These are phyloP conservation scores for Paramecium octaurelia DNA, from an alignment of 73 alveolate species.

Conservation along the genomic window DNA sequence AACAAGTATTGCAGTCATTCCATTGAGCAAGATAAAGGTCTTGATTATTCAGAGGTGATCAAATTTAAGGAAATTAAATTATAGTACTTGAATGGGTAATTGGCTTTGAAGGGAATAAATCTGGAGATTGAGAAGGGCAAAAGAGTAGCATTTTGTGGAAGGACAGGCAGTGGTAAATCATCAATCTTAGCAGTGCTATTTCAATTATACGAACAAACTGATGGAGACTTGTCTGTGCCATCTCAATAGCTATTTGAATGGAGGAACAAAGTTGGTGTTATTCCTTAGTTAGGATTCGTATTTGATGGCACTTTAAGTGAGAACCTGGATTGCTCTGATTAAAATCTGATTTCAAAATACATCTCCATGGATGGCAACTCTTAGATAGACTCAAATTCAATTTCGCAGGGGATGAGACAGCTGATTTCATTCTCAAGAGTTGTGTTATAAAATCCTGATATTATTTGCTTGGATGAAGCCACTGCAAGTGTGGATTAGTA, in stretches of 20 bases:
- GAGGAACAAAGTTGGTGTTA: slow-evolving; percentile 65
- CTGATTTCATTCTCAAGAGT: slow-evolving; percentile 81
- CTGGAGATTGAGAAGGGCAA: slow-evolving; percentile 63
- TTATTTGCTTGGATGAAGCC: slow-evolving; percentile 97
- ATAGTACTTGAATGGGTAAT: slow-evolving; percentile 47
- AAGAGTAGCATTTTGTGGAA: slow-evolving; percentile 80
- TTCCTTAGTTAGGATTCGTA: slow-evolving; percentile 68
- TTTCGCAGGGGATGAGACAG: slow-evolving; percentile 81
- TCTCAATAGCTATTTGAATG: slow-evolving; percentile 50
- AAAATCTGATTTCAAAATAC: not conserved
- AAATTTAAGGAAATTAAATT: slow-evolving; percentile 66
- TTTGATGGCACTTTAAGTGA: slow-evolving; percentile 73
- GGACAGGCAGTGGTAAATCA: slow-evolving; percentile 82
- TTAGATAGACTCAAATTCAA: not conserved
- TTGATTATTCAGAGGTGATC: slow-evolving; percentile 21
- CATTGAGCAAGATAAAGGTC: not conserved
- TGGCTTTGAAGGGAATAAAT: slow-evolving; percentile 65
- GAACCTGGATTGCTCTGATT: slow-evolving; percentile 67
- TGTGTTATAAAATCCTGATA: slow-evolving; percentile 67
- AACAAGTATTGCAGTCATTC: not conserved
- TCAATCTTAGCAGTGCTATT: slow-evolving; percentile 63
- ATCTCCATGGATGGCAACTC: not conserved
- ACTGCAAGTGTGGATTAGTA: slow-evolving; percentile 95
- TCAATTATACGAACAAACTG: slow-evolving; percentile 53
- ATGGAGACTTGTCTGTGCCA: slow-evolving; percentile 60